Base-by-base conservation (phyloP, 306 rosid species). In the Castanea crenata region DNA sequence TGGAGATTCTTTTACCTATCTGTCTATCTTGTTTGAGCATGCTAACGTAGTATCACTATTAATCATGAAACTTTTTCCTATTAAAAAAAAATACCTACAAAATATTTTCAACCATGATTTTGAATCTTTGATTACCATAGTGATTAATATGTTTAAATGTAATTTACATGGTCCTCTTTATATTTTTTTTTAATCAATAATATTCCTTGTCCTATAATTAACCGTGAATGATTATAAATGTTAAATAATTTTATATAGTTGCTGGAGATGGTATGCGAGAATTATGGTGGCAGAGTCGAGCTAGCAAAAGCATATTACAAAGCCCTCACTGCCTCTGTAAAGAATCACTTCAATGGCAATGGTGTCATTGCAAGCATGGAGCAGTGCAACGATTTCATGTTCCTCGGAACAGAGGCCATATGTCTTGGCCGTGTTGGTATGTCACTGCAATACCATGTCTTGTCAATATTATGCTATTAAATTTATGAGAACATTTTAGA, bases 331-430 rank as follows among this genome's bases (percentile, higher is more conserved):
- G 79, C 86, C 62, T 95, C 99, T 0, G 94, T 95, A 65, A 88
- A 83, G 51, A 92, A 87, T 81, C 97, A 95, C 71, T 95, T 95
- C 85, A 84, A 89, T 25, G 99, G 99, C 38, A 92, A 92, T 9
- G 99, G 99, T 10, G 99, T 92, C 4, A 95, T 95, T 74, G 99
- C 99, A 1, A 95, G 99, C 81, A 95, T 92, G 99, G 99, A 91
- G 78, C 99, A 95, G 52, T 91, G 99, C 82, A 95, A 95, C 49
- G 99, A 95, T 79, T 95, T 92, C 84, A 95, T 95, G 99, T 82
- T 92, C 74, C 97, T 95, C 0, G 99, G 99, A 79, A 95, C 99
- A 1, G 92, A 95, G 79, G 92, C 98, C 71, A 90, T 95, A 19
- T 75, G 91, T 56, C 98, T 92, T 9, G 99, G 97, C 75, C 99